A percentile compares a stretch with the other conserved stretches of the same genome.
Conservation (phyloP, 257 asterid genomes). For the Anisodus acutangulus region DNA sequence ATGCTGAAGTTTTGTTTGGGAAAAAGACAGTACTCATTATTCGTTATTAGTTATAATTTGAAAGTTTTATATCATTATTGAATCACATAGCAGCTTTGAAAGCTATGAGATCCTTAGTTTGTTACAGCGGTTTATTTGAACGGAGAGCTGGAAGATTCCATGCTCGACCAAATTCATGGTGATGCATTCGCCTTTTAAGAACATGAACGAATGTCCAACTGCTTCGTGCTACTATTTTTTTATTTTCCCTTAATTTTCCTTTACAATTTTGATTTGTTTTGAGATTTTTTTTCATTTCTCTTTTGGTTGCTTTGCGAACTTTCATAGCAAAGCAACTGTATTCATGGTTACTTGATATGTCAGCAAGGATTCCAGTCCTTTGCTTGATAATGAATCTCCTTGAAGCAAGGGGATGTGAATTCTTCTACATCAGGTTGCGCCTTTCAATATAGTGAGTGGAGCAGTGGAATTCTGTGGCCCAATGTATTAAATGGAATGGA, state of each 20-base stretch:
- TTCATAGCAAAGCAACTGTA: neutral
- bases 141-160: neutral
- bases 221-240: neutral
- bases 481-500: neutral
- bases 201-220: neutral
- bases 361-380: neutral
- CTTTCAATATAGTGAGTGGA: too few species aligned
- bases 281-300: neutral
- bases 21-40: neutral
- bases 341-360: neutral
- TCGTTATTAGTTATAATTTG: neutral
- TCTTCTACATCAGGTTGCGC: neutral
- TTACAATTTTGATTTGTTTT: neutral
- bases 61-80: neutral
- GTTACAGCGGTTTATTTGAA: neutral
- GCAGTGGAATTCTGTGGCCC: neutral
- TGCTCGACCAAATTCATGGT: neutral
- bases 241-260: neutral
- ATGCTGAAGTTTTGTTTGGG: slow-evolving; percentile 4
- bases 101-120: neutral
- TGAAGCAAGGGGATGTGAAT: neutral
- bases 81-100: neutral
- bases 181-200: neutral
- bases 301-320: neutral
- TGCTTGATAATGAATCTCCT: neutral